Evolutionary conservation across 805 yeast species (phyloP), one percentile per base, ranked within the genome.

Genomic region (Schizosaccharomyces japonicus): DNA sequence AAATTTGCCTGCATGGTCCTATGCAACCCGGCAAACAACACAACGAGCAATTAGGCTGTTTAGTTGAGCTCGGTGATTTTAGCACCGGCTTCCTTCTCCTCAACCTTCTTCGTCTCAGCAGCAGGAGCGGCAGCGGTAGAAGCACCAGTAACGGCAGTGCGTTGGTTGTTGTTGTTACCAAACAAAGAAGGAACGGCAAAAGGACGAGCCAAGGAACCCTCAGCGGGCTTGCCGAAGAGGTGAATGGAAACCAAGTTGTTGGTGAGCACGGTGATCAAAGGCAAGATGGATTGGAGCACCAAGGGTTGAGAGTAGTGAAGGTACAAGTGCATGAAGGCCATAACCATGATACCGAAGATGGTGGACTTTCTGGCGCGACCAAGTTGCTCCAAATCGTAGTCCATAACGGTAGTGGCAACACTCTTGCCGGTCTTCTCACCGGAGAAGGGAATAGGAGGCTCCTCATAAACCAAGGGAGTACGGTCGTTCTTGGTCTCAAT

Each of bases 291-390:
- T 69, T 90, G 96, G 84, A 87, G 80, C 55, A 90, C 76, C 61
- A 90, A 73, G 51, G 98, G 98, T 67, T 90, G 84, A 63, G 95
- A 84, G 72, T 83, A 90, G 66, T 83, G 80, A 92, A 90, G 75
- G 75, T 87, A 87, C 52, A 90, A 60, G 66, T 90, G 98, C 96
- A 87, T 85, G 76, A 87, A 80, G 25, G 79, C 93, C 85, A 90
- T 85, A 94, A 90, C 83, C 57, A 93, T 95, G 56, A 85, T 61
- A 53, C 92, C 80, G 53, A 92, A 80, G 70, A 78, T 76, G 55
- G 83, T 73, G 53, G 92, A 75, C 66, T 80, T 83, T 15, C 26
- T 29, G 11, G 39, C 39, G 40, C 30, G 17, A 6, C 17, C 26
- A 11, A 45, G 39, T 32, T 45, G 29, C n/a, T 25, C 28, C 17